Base-by-base conservation (phyloP, 768 basidiomycete species). In the Astraeus odoratus region DNA sequence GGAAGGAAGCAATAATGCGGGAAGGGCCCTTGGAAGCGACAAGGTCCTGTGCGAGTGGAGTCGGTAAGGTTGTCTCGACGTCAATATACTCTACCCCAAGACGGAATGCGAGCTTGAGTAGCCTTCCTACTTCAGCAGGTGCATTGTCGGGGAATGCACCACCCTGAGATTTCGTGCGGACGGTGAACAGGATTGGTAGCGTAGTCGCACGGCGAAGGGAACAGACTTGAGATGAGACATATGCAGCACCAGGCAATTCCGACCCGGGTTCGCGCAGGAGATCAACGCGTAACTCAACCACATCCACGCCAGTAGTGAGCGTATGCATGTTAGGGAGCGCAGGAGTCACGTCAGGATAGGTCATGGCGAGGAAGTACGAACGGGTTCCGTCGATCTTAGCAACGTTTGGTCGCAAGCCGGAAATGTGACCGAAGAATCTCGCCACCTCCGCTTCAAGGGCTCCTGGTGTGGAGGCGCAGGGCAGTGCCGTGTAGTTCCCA, bases 261-360 rank as follows among this genome's bases (percentile, higher is more conserved):
- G 67, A 59, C 39, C 74, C 75, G 0, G 66, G 55, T 18, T 57
- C 78, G 13, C 77, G 80, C 16, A 99, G 73, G 7, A 98, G 75
- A 61, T 99, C 96, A 9, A 92, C 93, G 8, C 95, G 81, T n/a
- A 98, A 60, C 63, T 99, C 96, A 48, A 98, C 66, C 0, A 93
- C 95, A 57, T 98, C 94, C 6, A 83, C 87, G 4, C 96, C 96
- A 15, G 78, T 72, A 0, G 78, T 78, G 48, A 99, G 64, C 35
- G 84, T 77, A 18, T 87, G 79, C 33, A 98, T 75, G 41, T 77
- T 61, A 13, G 72, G 63, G 33, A 92, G 69, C 0, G 85, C 83
- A 4, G 78, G 77, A 0, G 74, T 80, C 51, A 96, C 59, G 58
- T 96, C 90, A 1, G 95, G 91, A 66, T 90, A 94, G 0, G 95